Evolutionary conservation across 225 moss, liverwort and hornwort genomes (phyloP).

Genomic region (Physcomitrellopsis africana): DNA sequence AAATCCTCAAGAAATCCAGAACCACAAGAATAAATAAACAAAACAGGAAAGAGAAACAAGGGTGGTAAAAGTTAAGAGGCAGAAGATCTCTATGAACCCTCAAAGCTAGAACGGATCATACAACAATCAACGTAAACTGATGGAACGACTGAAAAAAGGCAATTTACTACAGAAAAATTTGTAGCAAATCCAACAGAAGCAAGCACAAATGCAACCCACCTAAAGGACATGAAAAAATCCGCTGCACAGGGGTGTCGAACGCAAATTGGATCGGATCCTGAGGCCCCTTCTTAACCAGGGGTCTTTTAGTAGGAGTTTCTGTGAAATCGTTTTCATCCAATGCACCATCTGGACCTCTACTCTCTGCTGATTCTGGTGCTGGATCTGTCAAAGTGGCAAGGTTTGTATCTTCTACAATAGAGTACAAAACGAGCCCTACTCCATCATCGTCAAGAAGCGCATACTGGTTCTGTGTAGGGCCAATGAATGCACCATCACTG

Average conservation of each 20-base stretch:
- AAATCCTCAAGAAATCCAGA: too few species aligned
- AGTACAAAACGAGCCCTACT: slow-evolving; percentile 81
- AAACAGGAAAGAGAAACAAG: not conserved
- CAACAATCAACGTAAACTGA: slow-evolving; percentile 6
- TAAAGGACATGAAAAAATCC: slow-evolving; percentile 90
- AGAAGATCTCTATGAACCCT: slow-evolving; percentile 1
- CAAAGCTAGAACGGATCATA: not conserved
- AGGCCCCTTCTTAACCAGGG: slow-evolving; percentile 56
- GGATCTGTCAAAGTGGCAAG: slow-evolving; percentile 61
- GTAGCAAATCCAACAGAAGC: slow-evolving; percentile 4
- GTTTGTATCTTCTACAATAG: slow-evolving; percentile 81
- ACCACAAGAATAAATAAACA: too few species aligned
- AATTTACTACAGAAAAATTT: slow-evolving; percentile 9
- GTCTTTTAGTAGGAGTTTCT: slow-evolving; percentile 61
- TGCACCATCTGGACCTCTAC: slow-evolving; percentile 65
- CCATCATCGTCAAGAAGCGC: slow-evolving; percentile 97
- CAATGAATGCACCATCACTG: slow-evolving; percentile 96
- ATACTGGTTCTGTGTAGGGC: slow-evolving; percentile 84
- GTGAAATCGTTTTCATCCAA: slow-evolving; percentile 91
- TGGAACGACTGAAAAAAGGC: not conserved
- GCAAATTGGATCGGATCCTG: slow-evolving; percentile 81
- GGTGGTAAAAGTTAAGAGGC: not conserved
- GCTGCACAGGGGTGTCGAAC: slow-evolving; percentile 94
- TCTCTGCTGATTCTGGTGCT: slow-evolving; percentile 46
- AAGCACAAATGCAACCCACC: slow-evolving; percentile 51